Conservation (phyloP, 345 rosid species). For the Fremontodendron californicum region DNA sequence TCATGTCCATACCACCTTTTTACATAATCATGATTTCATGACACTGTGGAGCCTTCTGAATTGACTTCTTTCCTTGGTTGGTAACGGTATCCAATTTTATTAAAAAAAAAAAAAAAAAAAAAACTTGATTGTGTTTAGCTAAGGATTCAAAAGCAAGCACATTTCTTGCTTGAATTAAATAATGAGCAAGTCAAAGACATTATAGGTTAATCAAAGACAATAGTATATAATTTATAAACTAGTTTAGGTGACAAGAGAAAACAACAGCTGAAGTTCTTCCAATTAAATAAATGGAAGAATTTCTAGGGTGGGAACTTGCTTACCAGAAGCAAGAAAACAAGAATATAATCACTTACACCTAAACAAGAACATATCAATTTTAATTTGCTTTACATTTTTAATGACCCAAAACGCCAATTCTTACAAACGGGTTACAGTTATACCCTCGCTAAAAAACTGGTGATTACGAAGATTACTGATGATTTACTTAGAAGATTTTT, state of each 20-base stretch:
- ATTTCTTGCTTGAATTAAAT: not conserved
- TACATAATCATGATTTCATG: not conserved
- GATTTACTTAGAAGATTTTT: too few relatives aligned
- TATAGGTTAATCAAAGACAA: not conserved
- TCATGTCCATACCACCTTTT: not conserved
- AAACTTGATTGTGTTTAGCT: not conserved
- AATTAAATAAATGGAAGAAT: not conserved
- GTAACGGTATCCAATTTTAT: conserved; percentile 3
- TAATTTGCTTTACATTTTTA: not conserved
- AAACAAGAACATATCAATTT: not conserved
- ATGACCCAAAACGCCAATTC: conserved; percentile 7
- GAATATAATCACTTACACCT: conserved; percentile 4
- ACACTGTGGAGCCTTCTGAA: not conserved
- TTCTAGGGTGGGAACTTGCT: conserved; percentile 9
- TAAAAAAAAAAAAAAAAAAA: conserved; percentile 9
- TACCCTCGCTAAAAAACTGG: too few relatives aligned
- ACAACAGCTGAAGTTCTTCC: not conserved
- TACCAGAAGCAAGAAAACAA: conserved; percentile 18
- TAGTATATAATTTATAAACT: not conserved
- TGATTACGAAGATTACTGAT: too few relatives aligned
- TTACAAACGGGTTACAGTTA: not conserved
- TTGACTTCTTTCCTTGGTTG: not conserved
- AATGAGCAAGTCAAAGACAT: not conserved
- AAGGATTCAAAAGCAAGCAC: not conserved
- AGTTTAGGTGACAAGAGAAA: conserved; percentile 9